Evolutionary conservation across 2,329 filamentous ascomycete genomes (phyloP).

Genomic region (Aspergillus felis): DNA sequence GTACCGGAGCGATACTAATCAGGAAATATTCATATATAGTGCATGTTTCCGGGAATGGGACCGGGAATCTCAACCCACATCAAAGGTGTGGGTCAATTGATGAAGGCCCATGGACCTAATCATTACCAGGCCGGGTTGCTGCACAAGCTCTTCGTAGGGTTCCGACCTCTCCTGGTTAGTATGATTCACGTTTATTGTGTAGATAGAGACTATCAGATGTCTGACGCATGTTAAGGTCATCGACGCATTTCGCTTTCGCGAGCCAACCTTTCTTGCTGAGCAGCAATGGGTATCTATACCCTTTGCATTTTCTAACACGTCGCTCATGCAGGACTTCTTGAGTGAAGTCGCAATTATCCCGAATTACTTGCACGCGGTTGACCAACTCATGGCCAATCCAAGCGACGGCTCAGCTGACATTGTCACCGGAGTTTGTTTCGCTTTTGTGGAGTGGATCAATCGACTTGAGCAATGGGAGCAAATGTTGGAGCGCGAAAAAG

Average conservation of each 20-base stretch:
- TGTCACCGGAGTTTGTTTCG: neutral
- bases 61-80: constrained; percentile 29
- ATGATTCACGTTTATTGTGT: neutral
- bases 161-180: constrained; percentile 38
- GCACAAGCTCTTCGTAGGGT: constrained; percentile 39
- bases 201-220: no score
- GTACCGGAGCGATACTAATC: no score
- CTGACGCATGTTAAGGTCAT: constrained; percentile 22
- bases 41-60: constrained; percentile 30
- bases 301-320: constrained; percentile 22
- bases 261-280: constrained; percentile 28
- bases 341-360: constrained; percentile 28
- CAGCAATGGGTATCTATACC: constrained; percentile 30
- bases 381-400: constrained; percentile 9
- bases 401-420: neutral
- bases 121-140: constrained; percentile 31
- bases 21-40: constrained; percentile 15
- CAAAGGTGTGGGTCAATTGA: constrained; percentile 32
- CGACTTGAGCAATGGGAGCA: constrained; percentile 1
- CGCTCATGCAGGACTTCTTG: constrained; percentile 33
- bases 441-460: neutral
- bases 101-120: constrained; percentile 28
- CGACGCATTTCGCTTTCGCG: constrained; percentile 25
- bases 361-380: constrained; percentile 19
- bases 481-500: neutral